phyloP scores from a whole-genome alignment of 768 basidiomycete genomes.

The Polyporus arcularius region DNA sequence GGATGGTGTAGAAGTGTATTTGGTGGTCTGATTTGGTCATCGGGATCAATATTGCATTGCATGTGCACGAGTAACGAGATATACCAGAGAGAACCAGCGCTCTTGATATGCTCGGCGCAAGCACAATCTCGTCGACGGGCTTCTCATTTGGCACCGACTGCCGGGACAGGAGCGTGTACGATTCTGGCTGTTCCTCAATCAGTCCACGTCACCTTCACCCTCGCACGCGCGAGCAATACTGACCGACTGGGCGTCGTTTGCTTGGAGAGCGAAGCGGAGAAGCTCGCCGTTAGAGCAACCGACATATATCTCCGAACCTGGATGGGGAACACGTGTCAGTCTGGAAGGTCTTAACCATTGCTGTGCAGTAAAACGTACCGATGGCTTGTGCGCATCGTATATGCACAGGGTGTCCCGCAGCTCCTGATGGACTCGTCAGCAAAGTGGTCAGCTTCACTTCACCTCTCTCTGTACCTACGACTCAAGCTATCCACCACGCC shows the following conservation, averaged over 20 bases:
- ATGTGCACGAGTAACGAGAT: slow-evolving; percentile 23
- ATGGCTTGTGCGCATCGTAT: slow-evolving; percentile 32
- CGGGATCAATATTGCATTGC: neutral
- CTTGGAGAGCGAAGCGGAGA: slow-evolving; percentile 74
- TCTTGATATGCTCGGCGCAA: slow-evolving; percentile 75
- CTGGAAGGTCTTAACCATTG: neutral
- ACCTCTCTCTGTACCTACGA: slow-evolving; percentile 13
- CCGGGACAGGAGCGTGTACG: slow-evolving; percentile 37
- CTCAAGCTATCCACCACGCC: slow-evolving; percentile 19
- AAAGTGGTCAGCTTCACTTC: slow-evolving; percentile 2
- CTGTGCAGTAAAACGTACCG: slow-evolving; percentile 16
- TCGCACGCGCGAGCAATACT: slow-evolving; percentile 14
- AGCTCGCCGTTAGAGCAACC: slow-evolving; percentile 86
- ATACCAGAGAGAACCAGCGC: slow-evolving; percentile 77
- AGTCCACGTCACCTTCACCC: neutral
- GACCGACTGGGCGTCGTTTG: slow-evolving; percentile 52
- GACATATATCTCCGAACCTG: slow-evolving; percentile 84
- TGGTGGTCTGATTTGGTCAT: slow-evolving; percentile 46
- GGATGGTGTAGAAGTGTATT: slow-evolving; percentile 79
- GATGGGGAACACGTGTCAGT: slow-evolving; percentile 1
- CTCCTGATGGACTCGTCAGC: neutral
- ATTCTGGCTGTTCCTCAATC: slow-evolving; percentile 20
- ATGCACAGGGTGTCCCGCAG: slow-evolving; percentile 36
- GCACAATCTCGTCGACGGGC: slow-evolving; percentile 76
- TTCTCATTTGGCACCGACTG: slow-evolving; percentile 70